phyloP scores from a whole-genome alignment of 139 green algal species.

The Chlamydomonas applanata region DNA sequence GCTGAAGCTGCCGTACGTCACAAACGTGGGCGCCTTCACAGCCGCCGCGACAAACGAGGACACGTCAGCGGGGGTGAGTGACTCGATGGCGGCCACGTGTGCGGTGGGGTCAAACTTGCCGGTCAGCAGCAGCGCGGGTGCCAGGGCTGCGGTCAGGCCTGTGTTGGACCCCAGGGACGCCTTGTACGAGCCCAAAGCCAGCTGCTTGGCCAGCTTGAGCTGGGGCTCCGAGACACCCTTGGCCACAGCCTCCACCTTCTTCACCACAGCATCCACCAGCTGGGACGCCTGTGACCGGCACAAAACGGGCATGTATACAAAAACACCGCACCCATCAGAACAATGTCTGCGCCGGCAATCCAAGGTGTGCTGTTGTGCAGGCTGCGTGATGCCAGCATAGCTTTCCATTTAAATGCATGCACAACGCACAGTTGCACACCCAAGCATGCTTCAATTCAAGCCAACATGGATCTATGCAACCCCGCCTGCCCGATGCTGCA shows the following conservation, averaged over 20 bases:
- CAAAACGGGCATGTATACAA: background rate
- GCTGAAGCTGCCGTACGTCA: slow-evolving; percentile 33
- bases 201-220: slow-evolving; percentile 35
- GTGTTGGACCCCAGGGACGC: slow-evolving; percentile 4
- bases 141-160: slow-evolving; percentile 12
- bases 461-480: no score
- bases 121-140: slow-evolving; percentile 26
- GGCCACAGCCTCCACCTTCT: slow-evolving; percentile 34
- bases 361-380: no score
- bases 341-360: background rate
- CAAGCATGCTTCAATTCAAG: background rate
- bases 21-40: slow-evolving; percentile 34
- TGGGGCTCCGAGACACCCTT: slow-evolving; percentile 29
- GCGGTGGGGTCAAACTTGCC: slow-evolving; percentile 30
- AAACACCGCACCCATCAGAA: no score
- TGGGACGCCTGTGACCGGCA: slow-evolving; percentile 13
- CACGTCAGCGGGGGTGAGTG: slow-evolving; percentile 24
- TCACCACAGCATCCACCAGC: slow-evolving; percentile 31
- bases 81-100: slow-evolving; percentile 17
- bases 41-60: slow-evolving; percentile 12
- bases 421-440: background rate
- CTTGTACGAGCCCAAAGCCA: slow-evolving; percentile 29
- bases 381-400: background rate
- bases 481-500: slow-evolving; percentile 10
- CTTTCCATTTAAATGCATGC: background rate